Evolutionary conservation across 345 rosid species (phyloP).

Genomic region (Aquilaria malaccensis): DNA sequence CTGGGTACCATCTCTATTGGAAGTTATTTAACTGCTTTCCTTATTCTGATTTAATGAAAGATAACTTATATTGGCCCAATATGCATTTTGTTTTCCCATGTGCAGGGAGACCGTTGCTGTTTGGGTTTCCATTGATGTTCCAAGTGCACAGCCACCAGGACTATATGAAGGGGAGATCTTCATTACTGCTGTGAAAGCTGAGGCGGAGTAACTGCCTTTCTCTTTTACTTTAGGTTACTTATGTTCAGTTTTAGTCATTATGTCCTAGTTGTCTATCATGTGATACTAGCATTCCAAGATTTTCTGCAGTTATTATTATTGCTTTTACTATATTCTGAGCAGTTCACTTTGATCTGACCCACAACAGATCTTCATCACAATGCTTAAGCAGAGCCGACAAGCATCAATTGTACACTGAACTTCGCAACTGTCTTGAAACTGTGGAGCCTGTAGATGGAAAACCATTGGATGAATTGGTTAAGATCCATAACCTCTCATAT

Average conservation of each 20-base stretch:
- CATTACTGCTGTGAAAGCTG: constrained; percentile 59
- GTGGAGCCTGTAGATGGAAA: constrained; percentile 71
- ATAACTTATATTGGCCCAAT: constrained; percentile 15
- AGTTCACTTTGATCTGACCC: constrained; percentile 17
- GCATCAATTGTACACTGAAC: constrained; percentile 54
- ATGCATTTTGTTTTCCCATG: constrained; percentile 11
- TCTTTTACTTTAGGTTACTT: constrained; percentile 2
- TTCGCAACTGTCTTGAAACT: constrained; percentile 56
- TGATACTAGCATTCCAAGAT: not conserved
- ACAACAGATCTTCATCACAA: constrained; percentile 31
- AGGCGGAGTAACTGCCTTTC: constrained; percentile 43
- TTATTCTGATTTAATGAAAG: constrained; percentile 3
- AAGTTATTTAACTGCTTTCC: constrained; percentile 3
- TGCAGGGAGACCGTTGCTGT: constrained; percentile 82
- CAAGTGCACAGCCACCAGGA: constrained; percentile 80
- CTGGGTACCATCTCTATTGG: constrained; percentile 52
- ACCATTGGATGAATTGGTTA: constrained; percentile 71
- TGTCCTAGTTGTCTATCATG: not conserved
- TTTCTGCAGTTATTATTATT: constrained; percentile 1
- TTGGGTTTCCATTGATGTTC: constrained; percentile 93
- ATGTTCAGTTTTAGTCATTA: constrained; percentile 2
- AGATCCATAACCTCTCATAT: constrained; percentile 8
- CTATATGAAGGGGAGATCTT: constrained; percentile 84
- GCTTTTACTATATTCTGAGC: constrained; percentile 1
- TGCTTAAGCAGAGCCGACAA: constrained; percentile 54